Conservation (phyloP, 2,329 filamentous ascomycete species). For the Rutstroemia sp. region DNA sequence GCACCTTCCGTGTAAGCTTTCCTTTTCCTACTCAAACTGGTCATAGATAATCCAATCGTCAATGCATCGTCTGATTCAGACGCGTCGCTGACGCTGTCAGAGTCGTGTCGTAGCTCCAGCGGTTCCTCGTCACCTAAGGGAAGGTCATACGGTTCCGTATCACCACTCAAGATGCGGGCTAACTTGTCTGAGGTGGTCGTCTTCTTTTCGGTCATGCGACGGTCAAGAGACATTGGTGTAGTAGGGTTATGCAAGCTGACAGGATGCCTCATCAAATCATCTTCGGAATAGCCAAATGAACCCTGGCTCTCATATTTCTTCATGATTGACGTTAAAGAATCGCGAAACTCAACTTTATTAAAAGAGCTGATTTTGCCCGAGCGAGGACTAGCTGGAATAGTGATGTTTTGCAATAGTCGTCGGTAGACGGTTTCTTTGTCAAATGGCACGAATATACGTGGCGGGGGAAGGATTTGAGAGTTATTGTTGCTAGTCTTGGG, state of each 20-base stretch:
- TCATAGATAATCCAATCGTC: slow-evolving; percentile 42
- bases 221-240: slow-evolving; percentile 23
- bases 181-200: slow-evolving; percentile 19
- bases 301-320: slow-evolving; percentile 27
- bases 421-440: slow-evolving; percentile 26
- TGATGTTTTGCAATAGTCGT: slow-evolving; percentile 12
- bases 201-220: slow-evolving; percentile 14
- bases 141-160: slow-evolving; percentile 10
- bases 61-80: slow-evolving; percentile 50
- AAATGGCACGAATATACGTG: slow-evolving; percentile 15
- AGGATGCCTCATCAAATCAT: slow-evolving; percentile 6
- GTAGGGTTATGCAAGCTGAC: slow-evolving; percentile 15
- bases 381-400: not conserved
- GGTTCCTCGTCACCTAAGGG: slow-evolving; percentile 15
- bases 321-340: slow-evolving; percentile 24
- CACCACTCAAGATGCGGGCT: slow-evolving; percentile 39
- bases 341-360: slow-evolving; percentile 26
- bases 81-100: slow-evolving; percentile 36
- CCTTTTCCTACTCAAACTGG: slow-evolving; percentile 32
- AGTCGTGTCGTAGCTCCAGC: slow-evolving; percentile 20
- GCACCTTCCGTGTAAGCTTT: slow-evolving; percentile 23
- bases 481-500: not conserved
- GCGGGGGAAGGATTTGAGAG: not conserved
- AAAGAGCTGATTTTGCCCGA: slow-evolving; percentile 23
- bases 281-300: slow-evolving; percentile 21